Base-by-base conservation (phyloP, 2,329 filamentous ascomycete species). In the Albifimbria verrucaria region DNA sequence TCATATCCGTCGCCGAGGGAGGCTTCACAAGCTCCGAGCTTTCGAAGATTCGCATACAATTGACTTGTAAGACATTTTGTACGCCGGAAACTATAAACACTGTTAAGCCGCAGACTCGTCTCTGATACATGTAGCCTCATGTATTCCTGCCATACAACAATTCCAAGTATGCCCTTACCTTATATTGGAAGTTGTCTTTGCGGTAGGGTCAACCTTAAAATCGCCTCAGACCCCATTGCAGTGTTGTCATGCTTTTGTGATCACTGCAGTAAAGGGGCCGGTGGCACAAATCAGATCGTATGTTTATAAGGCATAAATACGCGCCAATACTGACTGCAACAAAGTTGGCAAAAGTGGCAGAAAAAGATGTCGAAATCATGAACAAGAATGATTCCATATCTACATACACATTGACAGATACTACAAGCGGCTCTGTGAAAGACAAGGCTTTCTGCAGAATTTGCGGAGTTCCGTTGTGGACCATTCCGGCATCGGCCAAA, bases 381-480 rank as follows among this genome's bases (percentile, higher is more conserved):
- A 49, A 49, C 1, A 20, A 46, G 0, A 15, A 41, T 1, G 48
- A 53, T 1, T 32, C 48, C 1, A 55, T 68, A 7, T 32, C 52
- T 0, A 43, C 52, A 5, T 67, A 56, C 49, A 52, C 22, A 1
- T 51, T 68, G 0, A 23, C n/a, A 0, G 58, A 66, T 20, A 68
- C 65, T 0, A 58, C 58, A 1, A 68, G 65, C 11, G 61, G 65
- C 1, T 52, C 43, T 4, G 44, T 43, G 1, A 67, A 68, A 26
- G 57, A 58, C n/a, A 67, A 65, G 46, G 44, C 56, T 0, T 65
- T 67, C 41, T 67, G 64, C 23, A 28, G 54, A 11, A 59, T 43
- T 6, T 65, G 66, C 26, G 64, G 62, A 2, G 59, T 57, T 22
- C 59, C 62, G 2, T 47, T 68, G 1, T 65, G 64, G 64, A 68